Conservation (phyloP, 306 rosid genomes). For the Prunus kanzakura region DNA sequence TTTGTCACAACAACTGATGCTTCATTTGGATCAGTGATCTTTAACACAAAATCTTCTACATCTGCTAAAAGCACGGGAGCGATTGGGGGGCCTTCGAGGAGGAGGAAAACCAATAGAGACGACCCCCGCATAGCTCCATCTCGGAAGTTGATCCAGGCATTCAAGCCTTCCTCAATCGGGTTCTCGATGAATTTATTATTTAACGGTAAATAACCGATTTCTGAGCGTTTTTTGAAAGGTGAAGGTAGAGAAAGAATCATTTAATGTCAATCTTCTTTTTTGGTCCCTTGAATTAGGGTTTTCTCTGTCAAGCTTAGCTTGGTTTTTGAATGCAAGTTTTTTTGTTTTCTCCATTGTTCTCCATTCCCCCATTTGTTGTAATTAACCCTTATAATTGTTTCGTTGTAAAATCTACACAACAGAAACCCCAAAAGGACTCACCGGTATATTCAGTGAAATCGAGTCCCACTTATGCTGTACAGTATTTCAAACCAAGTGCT, state of each 20-base stretch:
- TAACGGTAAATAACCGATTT: constrained; percentile 43
- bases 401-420: constrained; percentile 27
- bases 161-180: constrained; percentile 70
- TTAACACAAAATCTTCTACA: constrained; percentile 51
- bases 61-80: constrained; percentile 39
- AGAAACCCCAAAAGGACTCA: constrained; percentile 5
- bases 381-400: constrained; percentile 38
- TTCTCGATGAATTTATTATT: constrained; percentile 53
- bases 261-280: constrained; percentile 16
- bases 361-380: constrained; percentile 37
- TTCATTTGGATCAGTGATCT: constrained; percentile 55
- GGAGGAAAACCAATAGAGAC: constrained; percentile 43
- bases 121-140: constrained; percentile 55
- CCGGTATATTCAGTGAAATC: too few relatives aligned
- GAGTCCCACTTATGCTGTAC: constrained; percentile 47
- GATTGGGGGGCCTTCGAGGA: constrained; percentile 44
- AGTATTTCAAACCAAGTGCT: constrained; percentile 31
- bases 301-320: constrained; percentile 16
- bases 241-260: constrained; percentile 27
- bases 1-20: constrained; percentile 56
- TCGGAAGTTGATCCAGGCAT: constrained; percentile 57
- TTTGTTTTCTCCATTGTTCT: not conserved
- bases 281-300: constrained; percentile 17
- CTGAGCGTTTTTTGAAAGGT: constrained; percentile 31
- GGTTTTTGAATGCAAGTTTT: constrained; percentile 27